Evolutionary conservation across 2,329 filamentous ascomycete species (phyloP), one percentile per base, ranked within the genome.

Genomic region (Ceratocystis diversiconidia): DNA sequence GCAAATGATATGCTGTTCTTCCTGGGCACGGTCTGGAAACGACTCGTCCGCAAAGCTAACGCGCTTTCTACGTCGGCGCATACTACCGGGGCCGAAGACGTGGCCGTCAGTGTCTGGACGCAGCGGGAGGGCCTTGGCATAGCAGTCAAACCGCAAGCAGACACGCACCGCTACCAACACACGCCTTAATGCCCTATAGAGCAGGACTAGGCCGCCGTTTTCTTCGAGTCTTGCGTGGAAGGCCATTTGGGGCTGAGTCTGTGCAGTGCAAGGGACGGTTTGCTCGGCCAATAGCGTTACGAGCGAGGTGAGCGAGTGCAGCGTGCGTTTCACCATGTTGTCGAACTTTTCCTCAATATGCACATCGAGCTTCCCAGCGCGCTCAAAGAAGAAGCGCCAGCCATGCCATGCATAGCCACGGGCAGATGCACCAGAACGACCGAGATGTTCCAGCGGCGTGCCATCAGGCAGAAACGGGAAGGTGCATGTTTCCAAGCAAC

Each of bases 321-420:
- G 61, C 5, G 50, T 67, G 55, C 65, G 65, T 62, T 67, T 67
- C 17, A 67, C 65, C 65, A 67, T 67, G 62, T 67, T 62, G 22
- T 67, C 65, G 22, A 67, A 67, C 19, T 64, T 67, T 61, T 67
- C 65, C 41, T 67, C 65, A 44, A 67, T 67, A 12, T 67, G 65
- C 28, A 60, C 62, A 55, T 67, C 65, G 6, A 67, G 62, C 48
- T 67, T 67, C 6, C 65, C 65, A 17, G 52, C 52, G 44, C 65
- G 61, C 46, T 67, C 65, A 57, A 67, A 67, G 62, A 48, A 67
- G 61, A 64, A 64, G 61, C 65, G 62, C 65, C 65, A 67, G 55
- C 30, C 62, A 17, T 59, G 22, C 65, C 65, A 67, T 10, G 65
- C 61, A 43, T 67, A 67, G 15, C 52, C 52, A 22, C 65, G 62